phyloP scores from a whole-genome alignment of 352 stramenopile genomes.

The Lagenidium giganteum region DNA sequence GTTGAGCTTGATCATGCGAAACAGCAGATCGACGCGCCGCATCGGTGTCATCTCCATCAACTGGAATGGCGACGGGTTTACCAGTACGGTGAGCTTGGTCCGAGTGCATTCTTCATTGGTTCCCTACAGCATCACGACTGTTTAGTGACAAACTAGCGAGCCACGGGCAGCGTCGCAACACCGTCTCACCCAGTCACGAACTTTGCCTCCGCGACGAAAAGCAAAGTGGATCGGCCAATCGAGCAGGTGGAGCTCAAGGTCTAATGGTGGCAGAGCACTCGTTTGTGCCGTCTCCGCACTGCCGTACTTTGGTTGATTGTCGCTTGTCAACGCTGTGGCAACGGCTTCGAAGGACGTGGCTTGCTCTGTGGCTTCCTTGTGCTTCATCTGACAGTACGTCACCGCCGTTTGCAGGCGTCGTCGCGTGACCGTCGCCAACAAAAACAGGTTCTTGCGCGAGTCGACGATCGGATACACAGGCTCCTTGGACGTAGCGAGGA shows the following conservation, averaged over 20 bases:
- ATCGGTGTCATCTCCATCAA: slow-evolving; percentile 72
- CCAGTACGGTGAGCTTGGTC: slow-evolving; percentile 49
- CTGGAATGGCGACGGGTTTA: slow-evolving; percentile 63
- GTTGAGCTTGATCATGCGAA: slow-evolving; percentile 82
- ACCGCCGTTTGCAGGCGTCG: slow-evolving; percentile 33
- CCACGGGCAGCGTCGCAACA: no score
- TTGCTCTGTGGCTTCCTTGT: no score
- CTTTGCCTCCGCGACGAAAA: slow-evolving; percentile 42
- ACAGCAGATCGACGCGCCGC: slow-evolving; percentile 67
- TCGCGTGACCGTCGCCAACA: slow-evolving; percentile 53
- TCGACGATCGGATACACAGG: slow-evolving; percentile 60
- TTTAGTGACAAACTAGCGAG: no score
- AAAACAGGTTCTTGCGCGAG: slow-evolving; percentile 36
- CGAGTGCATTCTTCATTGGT: slow-evolving; percentile 43
- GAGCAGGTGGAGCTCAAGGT: slow-evolving; percentile 15
- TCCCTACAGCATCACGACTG: slow-evolving; percentile 11
- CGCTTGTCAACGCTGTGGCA: no score
- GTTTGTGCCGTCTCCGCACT: no score
- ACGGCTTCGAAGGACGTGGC: no score
- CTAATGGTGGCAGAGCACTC: no score
- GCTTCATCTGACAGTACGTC: slow-evolving; percentile 30
- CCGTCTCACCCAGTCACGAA: slow-evolving; percentile 41
- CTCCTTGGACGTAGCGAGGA: slow-evolving; percentile 41
- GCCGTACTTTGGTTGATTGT: no score
- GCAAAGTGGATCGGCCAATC: slow-evolving; percentile 50